Evolutionary conservation across 495 filamentous ascomycete species (phyloP).

Genomic region (Aspergillus diversus): DNA sequence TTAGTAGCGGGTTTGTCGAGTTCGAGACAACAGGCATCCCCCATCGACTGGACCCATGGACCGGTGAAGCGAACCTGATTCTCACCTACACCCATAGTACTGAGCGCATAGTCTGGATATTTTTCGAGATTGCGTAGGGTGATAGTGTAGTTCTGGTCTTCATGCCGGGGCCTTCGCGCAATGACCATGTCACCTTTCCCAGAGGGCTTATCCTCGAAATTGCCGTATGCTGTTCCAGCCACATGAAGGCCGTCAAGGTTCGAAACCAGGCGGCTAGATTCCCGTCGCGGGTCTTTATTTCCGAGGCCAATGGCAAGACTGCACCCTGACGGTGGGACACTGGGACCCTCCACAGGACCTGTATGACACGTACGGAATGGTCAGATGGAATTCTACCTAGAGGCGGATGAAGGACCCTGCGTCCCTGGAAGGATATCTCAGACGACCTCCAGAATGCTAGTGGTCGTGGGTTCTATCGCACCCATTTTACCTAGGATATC

Average conservation of each 20-base stretch:
- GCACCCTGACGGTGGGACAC: slow-evolving; percentile 4
- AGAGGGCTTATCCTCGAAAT: background rate
- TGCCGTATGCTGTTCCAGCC: background rate
- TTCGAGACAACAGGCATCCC: slow-evolving; percentile 1
- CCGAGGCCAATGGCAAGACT: slow-evolving; percentile 5
- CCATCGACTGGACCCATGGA: slow-evolving; percentile 1
- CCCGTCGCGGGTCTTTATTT: slow-evolving; percentile 2
- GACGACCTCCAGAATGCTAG: background rate
- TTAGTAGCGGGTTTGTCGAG: background rate
- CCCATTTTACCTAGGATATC: background rate
- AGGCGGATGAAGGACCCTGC: background rate
- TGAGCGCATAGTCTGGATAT: background rate
- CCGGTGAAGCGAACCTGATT: background rate
- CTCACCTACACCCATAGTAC: background rate
- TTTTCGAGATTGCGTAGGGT: background rate
- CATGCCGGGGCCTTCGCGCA: background rate
- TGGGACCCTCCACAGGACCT: slow-evolving; percentile 2
- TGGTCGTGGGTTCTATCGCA: slow-evolving; percentile 1
- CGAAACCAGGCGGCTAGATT: background rate
- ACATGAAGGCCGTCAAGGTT: background rate
- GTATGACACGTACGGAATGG: background rate
- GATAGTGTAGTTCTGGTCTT: background rate
- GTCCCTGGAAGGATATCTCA: slow-evolving; percentile 1
- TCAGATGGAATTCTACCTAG: background rate
- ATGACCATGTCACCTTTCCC: background rate